These are phyloP conservation scores for Phytophthora podocarpi DNA, from an alignment of 352 stramenopile genomes.

Conservation along the genomic window DNA sequence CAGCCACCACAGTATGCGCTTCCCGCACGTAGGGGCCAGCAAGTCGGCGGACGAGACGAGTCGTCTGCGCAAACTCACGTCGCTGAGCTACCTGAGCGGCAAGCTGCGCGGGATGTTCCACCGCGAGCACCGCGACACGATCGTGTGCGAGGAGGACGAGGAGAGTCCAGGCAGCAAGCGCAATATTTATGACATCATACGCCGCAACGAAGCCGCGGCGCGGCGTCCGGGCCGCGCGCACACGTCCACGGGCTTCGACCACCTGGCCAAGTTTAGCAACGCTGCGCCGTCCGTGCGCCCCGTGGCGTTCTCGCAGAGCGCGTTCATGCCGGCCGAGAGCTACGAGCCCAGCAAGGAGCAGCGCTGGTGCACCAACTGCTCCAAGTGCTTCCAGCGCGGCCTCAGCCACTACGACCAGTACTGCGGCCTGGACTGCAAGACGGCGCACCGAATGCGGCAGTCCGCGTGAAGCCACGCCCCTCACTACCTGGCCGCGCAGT, in stretches of 20 bases:
- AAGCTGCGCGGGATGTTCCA: conserved; percentile 66
- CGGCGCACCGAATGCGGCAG: conserved; percentile 46
- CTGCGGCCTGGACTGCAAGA: conserved; percentile 76
- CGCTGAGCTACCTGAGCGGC: conserved; percentile 55
- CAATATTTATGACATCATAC: conserved; percentile 62
- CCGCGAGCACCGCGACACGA: conserved; percentile 59
- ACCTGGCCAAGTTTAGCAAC: conserved; percentile 31
- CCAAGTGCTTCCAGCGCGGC: conserved; percentile 74
- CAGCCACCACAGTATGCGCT: neutral
- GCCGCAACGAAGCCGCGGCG: conserved; percentile 45
- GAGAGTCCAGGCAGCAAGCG: conserved; percentile 37
- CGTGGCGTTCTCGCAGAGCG: conserved; percentile 18
- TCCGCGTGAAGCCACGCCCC: conserved; percentile 40
- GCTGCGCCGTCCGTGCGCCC: neutral
- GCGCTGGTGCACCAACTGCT: conserved; percentile 80
- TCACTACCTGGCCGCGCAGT: conserved; percentile 29
- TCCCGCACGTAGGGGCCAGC: conserved; percentile 9
- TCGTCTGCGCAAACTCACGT: conserved; percentile 63
- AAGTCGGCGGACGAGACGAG: conserved; percentile 41
- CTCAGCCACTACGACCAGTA: conserved; percentile 76
- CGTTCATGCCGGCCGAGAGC: conserved; percentile 19
- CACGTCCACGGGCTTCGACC: conserved; percentile 19
- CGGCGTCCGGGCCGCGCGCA: conserved; percentile 15
- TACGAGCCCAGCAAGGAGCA: conserved; percentile 72
- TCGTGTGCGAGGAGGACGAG: conserved; percentile 66